Evolutionary conservation across 495 filamentous ascomycete species (phyloP).

Genomic region (Cladorrhinum samala): DNA sequence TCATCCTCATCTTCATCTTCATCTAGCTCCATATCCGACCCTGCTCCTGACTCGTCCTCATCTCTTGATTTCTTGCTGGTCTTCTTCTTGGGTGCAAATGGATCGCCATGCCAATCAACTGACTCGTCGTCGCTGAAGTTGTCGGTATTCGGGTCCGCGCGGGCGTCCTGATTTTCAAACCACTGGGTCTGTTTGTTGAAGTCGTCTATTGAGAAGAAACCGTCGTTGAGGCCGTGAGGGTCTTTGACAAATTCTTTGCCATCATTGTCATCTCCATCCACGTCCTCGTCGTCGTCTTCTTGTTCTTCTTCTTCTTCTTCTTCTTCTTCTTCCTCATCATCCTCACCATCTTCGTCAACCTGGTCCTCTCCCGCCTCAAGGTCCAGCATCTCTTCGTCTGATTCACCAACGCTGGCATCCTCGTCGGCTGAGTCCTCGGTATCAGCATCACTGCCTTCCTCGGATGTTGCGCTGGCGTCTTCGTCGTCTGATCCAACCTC

Average conservation of each 20-base stretch:
- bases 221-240: conserved; percentile 71
- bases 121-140: conserved; percentile 68
- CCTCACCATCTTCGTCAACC: conserved; percentile 17
- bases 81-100: conserved; percentile 33
- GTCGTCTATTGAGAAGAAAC: conserved; percentile 95
- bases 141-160: conserved; percentile 56
- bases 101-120: conserved; percentile 77
- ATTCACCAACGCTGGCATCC: conserved; percentile 35
- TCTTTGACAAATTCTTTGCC: conserved; percentile 43
- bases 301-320: conserved; percentile 24
- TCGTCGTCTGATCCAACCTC: conserved; percentile 37
- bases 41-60: conserved; percentile 3
- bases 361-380: conserved; percentile 21
- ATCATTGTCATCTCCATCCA: conserved; percentile 30
- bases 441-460: conserved; percentile 26
- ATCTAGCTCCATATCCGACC: conserved; percentile 18
- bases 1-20: conserved; percentile 13
- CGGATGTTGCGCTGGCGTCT: conserved; percentile 11
- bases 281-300: conserved; percentile 25
- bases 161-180: conserved; percentile 74
- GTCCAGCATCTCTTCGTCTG: conserved; percentile 32
- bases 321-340: conserved; percentile 21
- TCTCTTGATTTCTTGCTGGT: conserved; percentile 10
- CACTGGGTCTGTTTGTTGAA: conserved; percentile 91
- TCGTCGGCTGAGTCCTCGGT: conserved; percentile 37